Evolutionary conservation across 352 stramenopile species (phyloP), one percentile per base, ranked within the genome.

Genomic region (Bremia lactucae): DNA sequence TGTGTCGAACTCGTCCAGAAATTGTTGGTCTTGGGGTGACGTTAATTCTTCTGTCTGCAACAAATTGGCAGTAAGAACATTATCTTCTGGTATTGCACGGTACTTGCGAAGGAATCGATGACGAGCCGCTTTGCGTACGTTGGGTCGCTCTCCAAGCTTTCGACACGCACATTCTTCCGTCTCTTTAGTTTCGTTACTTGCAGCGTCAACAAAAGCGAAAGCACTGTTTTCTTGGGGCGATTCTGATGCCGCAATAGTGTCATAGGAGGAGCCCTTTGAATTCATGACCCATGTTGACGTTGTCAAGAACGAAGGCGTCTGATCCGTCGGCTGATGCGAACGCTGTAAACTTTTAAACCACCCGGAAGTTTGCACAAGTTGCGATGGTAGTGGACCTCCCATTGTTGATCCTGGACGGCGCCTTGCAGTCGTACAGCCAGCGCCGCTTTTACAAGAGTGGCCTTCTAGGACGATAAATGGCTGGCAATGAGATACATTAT

Each of bases 401-500:
- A 59, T 7, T 26, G 50, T 65, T 0, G 55, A 65, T 1, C 55
- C 55, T 11, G 45, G 36, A 24, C 55, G 49, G 18, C 42, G 41
- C 22, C 40, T 23, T 18, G 24, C 31, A 25, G 11, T 15, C 28
- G 6, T 57, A 18, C 26, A 45, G 4, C 42, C 31, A 45, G 19
- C 6, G 3, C 43, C 47, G 16, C 42, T 51, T 37, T 36, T 43
- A 38, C n/a, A 53, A 16, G 31, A 49, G n/a, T 51, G 42, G 9
- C 24, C 46, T 10, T 71, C 61, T 9, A 71, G 52, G 5, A 71
- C 43, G 20, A 65, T 55, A 23, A 69, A 61, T 4, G 55, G 62
- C 21, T 68, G 54, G 16, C 48, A 63, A n/a, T n/a, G n/a, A n/a
- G n/a, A n/a, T n/a, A n/a, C n/a, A n/a, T n/a, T n/a, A n/a, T n/a